These are phyloP conservation scores for Fusarium fracticaudum DNA, from an alignment of 2,329 filamentous ascomycete genomes.

Conservation along the genomic window DNA sequence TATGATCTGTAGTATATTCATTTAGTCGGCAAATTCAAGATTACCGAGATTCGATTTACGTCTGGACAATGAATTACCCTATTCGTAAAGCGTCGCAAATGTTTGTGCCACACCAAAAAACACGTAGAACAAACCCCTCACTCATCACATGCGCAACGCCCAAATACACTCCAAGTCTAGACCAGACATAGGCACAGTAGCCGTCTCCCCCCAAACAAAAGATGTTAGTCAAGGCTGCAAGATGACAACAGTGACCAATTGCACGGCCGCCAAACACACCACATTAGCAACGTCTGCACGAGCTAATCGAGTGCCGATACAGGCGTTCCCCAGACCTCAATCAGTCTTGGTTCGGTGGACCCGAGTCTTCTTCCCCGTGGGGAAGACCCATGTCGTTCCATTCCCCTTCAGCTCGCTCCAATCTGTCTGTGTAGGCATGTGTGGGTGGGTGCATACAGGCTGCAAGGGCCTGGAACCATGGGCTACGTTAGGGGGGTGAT, in stretches of 20 bases:
- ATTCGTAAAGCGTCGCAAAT: background rate
- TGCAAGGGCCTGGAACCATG: slow-evolving; percentile 6
- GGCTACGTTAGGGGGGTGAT: background rate
- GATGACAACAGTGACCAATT: slow-evolving; percentile 14
- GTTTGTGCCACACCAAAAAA: background rate
- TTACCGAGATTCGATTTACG: background rate
- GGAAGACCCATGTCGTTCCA: slow-evolving; percentile 4
- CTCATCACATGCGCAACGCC: slow-evolving; percentile 17
- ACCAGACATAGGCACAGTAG: background rate
- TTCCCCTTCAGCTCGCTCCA: background rate
- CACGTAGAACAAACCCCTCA: background rate
- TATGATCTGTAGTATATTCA: background rate
- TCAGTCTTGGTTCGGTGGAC: background rate
- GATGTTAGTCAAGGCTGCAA: background rate
- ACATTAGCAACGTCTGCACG: background rate
- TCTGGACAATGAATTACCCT: background rate
- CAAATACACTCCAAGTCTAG: background rate
- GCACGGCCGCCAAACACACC: background rate
- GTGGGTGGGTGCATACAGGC: background rate
- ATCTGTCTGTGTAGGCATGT: background rate
- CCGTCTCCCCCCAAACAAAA: background rate
- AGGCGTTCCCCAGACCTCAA: background rate
- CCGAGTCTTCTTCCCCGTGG: slow-evolving; percentile 25
- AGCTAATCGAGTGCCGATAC: slow-evolving; percentile 1
- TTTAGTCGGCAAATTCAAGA: background rate